Evolutionary conservation across 345 rosid genomes (phyloP).

Genomic region (Zanthoxylum bungeanum): DNA sequence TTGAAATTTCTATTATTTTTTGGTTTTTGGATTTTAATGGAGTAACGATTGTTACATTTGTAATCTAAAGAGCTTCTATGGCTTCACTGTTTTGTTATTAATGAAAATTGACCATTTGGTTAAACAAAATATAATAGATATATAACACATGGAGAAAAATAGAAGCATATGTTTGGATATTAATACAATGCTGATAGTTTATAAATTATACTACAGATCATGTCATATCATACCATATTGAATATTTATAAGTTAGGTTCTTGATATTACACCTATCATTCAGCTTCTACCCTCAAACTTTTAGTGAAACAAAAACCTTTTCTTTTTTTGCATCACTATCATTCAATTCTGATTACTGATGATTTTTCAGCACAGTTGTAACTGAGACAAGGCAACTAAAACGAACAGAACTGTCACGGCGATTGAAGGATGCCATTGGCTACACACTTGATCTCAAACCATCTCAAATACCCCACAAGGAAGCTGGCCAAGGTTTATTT

Average conservation of each 20-base stretch:
- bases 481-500: conserved; percentile 76
- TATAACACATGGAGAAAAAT: background rate
- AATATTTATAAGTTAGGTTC: background rate
- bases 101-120: background rate
- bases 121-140: background rate
- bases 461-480: conserved; percentile 69
- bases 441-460: conserved; percentile 58
- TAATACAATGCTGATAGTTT: background rate
- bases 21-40: too few relatives aligned
- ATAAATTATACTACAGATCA: background rate
- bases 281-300: background rate
- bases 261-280: background rate
- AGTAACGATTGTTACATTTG: background rate
- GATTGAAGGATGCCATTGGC: conserved; percentile 62
- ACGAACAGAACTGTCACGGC: conserved; percentile 49
- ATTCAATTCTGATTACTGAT: conserved; percentile 35
- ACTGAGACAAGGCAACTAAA: conserved; percentile 63
- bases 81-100: background rate
- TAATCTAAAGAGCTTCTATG: background rate
- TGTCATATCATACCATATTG: background rate
- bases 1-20: too few relatives aligned
- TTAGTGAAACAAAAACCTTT: background rate
- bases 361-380: conserved; percentile 67
- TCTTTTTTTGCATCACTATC: background rate
- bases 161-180: background rate